These are phyloP conservation scores for Diplotaxis tenuifolia DNA, from an alignment of 345 rosid genomes.

Conservation along the genomic window DNA sequence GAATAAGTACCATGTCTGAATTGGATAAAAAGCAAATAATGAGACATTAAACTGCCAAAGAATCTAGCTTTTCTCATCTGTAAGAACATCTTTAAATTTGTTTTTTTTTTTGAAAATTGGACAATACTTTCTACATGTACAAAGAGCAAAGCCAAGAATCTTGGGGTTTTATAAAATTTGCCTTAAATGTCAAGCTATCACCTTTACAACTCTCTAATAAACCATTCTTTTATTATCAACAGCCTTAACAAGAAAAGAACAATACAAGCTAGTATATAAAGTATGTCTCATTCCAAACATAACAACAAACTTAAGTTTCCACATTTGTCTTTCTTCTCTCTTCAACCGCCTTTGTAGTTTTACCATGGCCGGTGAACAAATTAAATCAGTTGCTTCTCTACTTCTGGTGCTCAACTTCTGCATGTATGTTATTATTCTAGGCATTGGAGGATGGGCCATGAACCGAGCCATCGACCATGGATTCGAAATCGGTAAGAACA, in stretches of 20 bases:
- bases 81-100: slow-evolving; percentile 30
- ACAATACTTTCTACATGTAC: slow-evolving; percentile 32
- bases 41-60: slow-evolving; percentile 30
- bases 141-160: slow-evolving; percentile 42
- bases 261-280: slow-evolving; percentile 33
- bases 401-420: slow-evolving; percentile 79
- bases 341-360: background rate
- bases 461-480: slow-evolving; percentile 82
- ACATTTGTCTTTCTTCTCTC: slow-evolving; percentile 12
- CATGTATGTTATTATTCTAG: slow-evolving; percentile 71
- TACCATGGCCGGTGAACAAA: slow-evolving; percentile 50
- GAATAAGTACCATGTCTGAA: slow-evolving; percentile 25
- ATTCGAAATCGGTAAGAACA: slow-evolving; percentile 66
- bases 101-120: no score
- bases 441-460: slow-evolving; percentile 88
- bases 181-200: slow-evolving; percentile 62
- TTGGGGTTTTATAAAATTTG: slow-evolving; percentile 22
- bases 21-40: slow-evolving; percentile 25
- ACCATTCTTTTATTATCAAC: slow-evolving; percentile 33
- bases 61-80: slow-evolving; percentile 34
- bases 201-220: slow-evolving; percentile 60
- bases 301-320: slow-evolving; percentile 8
- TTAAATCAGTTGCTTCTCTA: slow-evolving; percentile 56
- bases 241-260: slow-evolving; percentile 88
- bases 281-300: slow-evolving; percentile 28